Evolutionary conservation across 495 filamentous ascomycete genomes (phyloP).

Genomic region (Xylaria castorea): DNA sequence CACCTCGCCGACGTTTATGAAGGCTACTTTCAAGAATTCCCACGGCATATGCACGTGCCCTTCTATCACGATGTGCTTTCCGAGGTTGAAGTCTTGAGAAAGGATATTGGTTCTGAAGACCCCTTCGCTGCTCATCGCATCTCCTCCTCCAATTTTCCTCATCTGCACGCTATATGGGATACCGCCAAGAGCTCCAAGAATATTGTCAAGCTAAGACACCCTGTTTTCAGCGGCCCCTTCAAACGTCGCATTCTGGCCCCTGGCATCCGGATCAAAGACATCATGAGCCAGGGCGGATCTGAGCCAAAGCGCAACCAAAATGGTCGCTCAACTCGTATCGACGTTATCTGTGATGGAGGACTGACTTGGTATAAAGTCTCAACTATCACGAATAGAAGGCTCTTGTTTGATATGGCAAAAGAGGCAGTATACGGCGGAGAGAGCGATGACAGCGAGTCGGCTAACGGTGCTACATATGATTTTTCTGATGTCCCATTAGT

Average conservation of each 20-base stretch:
- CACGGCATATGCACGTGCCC: slow-evolving; percentile 34
- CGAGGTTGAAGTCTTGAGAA: slow-evolving; percentile 35
- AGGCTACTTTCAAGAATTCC: slow-evolving; percentile 39
- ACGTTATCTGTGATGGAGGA: slow-evolving; percentile 40
- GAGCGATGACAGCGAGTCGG: slow-evolving; percentile 33
- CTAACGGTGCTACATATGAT: not conserved
- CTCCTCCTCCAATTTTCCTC: slow-evolving; percentile 37
- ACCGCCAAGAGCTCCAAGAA: slow-evolving; percentile 37
- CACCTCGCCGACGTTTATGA: slow-evolving; percentile 34
- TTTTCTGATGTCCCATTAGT: slow-evolving; percentile 37
- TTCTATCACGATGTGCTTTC: slow-evolving; percentile 34
- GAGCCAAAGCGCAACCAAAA: slow-evolving; percentile 33
- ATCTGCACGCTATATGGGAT: slow-evolving; percentile 39
- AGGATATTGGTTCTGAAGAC: slow-evolving; percentile 28
- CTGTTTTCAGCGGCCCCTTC: slow-evolving; percentile 38
- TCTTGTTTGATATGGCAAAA: slow-evolving; percentile 41
- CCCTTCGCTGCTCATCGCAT: slow-evolving; percentile 32
- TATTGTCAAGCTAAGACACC: slow-evolving; percentile 38
- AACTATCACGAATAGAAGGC: slow-evolving; percentile 39
- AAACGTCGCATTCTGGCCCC: slow-evolving; percentile 38
- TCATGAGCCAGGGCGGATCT: slow-evolving; percentile 40
- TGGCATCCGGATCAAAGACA: slow-evolving; percentile 35
- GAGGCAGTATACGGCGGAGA: slow-evolving; percentile 41
- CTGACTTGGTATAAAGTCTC: slow-evolving; percentile 42
- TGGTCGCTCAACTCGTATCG: slow-evolving; percentile 33